Evolutionary conservation across 2,329 filamentous ascomycete genomes (phyloP).

Genomic region (Saccharata proteae): DNA sequence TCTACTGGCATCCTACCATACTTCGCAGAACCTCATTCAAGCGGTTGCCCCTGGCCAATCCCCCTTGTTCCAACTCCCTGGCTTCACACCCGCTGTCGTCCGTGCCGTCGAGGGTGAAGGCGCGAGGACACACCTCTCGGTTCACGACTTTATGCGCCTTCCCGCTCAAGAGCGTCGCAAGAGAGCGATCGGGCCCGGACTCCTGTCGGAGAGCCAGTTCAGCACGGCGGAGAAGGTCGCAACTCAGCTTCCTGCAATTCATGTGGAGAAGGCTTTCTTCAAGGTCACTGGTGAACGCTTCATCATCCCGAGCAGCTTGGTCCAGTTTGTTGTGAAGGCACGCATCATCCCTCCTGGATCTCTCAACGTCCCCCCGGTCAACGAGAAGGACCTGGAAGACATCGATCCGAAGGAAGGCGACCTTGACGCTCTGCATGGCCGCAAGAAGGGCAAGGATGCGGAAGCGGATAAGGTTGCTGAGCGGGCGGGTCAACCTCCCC

Average conservation of each 20-base stretch:
- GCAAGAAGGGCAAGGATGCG: constrained; percentile 34
- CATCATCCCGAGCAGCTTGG: constrained; percentile 83
- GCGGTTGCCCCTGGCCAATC: constrained; percentile 73
- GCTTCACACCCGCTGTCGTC: constrained; percentile 57
- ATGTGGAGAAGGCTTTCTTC: constrained; percentile 90
- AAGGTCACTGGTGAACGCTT: constrained; percentile 92
- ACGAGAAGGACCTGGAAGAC: constrained; percentile 74
- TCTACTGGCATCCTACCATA: constrained; percentile 68
- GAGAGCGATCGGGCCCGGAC: constrained; percentile 55
- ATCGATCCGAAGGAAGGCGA: constrained; percentile 89
- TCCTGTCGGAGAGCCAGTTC: constrained; percentile 68
- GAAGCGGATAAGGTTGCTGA: constrained; percentile 52
- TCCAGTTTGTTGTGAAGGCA: constrained; percentile 89
- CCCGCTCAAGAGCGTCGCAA: constrained; percentile 62
- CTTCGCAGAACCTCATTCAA: constrained; percentile 81
- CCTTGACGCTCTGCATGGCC: constrained; percentile 69
- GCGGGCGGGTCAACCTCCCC: constrained; percentile 49
- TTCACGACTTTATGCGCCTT: constrained; percentile 83
- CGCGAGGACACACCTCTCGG: constrained; percentile 51
- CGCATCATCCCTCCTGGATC: constrained; percentile 84
- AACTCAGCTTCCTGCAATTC: constrained; percentile 69
- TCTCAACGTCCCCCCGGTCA: constrained; percentile 58
- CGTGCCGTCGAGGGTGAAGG: constrained; percentile 58
- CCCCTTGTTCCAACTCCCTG: constrained; percentile 80
- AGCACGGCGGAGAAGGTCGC: constrained; percentile 63